Evolutionary conservation across 2,329 filamentous ascomycete genomes (phyloP).

Genomic region (Aspergillus caelatus): DNA sequence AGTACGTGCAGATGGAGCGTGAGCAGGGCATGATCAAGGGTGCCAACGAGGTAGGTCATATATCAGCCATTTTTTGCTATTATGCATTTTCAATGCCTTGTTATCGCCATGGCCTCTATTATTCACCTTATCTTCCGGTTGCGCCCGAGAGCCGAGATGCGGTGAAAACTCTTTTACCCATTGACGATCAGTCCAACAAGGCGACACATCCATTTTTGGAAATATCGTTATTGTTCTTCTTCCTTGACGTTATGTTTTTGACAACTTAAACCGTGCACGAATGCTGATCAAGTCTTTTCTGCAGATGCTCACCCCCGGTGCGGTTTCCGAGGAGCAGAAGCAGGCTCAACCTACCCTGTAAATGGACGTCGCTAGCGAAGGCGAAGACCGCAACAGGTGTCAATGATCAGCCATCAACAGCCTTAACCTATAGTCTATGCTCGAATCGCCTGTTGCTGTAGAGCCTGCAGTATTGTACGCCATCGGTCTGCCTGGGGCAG

Average conservation of each 20-base stretch:
- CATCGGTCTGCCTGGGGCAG: slow-evolving; percentile 15
- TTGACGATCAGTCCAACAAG: slow-evolving; percentile 1
- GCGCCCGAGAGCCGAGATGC: not conserved
- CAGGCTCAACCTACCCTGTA: slow-evolving; percentile 40
- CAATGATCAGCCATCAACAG: slow-evolving; percentile 15
- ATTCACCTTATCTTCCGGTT: not conserved
- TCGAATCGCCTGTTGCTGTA: slow-evolving; percentile 14
- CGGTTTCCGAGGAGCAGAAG: slow-evolving; percentile 29
- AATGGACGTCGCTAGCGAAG: slow-evolving; percentile 30
- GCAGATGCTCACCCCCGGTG: slow-evolving; percentile 48
- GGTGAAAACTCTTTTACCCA: slow-evolving; percentile 9
- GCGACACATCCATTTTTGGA: not conserved
- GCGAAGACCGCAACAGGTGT: slow-evolving; percentile 24
- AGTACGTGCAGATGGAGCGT: slow-evolving; percentile 95
- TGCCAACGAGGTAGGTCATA: slow-evolving; percentile 69
- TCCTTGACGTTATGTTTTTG: not conserved
- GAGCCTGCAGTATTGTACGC: slow-evolving; percentile 5
- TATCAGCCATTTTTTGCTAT: not conserved
- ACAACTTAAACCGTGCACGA: not conserved
- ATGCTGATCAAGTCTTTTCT: slow-evolving; percentile 18
- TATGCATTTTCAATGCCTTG: not conserved
- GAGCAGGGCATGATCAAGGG: slow-evolving; percentile 95
- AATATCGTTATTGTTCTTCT: not conserved
- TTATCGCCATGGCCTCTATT: not conserved
- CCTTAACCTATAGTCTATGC: slow-evolving; percentile 11